Conservation (phyloP, 768 basidiomycete genomes). For the Aureoboletus auriporus region DNA sequence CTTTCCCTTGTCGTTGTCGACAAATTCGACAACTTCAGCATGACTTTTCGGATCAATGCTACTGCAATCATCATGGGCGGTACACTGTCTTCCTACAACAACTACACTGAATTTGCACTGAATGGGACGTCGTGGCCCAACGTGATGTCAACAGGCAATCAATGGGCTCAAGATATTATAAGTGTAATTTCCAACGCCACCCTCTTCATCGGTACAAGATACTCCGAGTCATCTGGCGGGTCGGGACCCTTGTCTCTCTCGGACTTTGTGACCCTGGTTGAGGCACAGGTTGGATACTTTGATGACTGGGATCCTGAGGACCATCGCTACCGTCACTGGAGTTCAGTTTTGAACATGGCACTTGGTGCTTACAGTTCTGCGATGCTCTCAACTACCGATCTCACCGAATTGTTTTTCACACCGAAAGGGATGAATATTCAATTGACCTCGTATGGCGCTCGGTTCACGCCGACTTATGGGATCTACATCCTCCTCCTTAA, state of each 20-base stretch:
- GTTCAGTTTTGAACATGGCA: slow-evolving; percentile 2
- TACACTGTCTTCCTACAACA: slow-evolving; percentile 5
- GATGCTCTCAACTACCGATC: too few relatives aligned
- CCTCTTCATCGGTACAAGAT: too few relatives aligned
- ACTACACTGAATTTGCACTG: slow-evolving; percentile 7
- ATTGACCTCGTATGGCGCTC: too few relatives aligned
- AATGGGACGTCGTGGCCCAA: slow-evolving; percentile 15
- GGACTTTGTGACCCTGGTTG: slow-evolving; percentile 2
- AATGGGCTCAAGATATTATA: slow-evolving; percentile 18
- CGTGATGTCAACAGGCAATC: slow-evolving; percentile 1
- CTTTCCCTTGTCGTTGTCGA: slow-evolving; percentile 4
- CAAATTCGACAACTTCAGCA: neutral
- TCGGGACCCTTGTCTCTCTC: neutral
- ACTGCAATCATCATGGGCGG: slow-evolving; percentile 6
- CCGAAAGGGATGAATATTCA: too few relatives aligned
- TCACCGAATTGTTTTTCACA: too few relatives aligned
- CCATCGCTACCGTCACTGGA: slow-evolving; percentile 8
- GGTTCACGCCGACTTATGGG: neutral
- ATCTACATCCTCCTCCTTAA: neutral
- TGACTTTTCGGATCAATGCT: slow-evolving; percentile 8
- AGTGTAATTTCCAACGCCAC: slow-evolving; percentile 11
- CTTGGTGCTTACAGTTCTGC: slow-evolving; percentile 9
- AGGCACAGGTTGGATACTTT: too few relatives aligned
- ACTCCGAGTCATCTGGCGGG: too few relatives aligned
- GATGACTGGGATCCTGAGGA: too few relatives aligned